Evolutionary conservation across 441 rosid species (phyloP).

Genomic region (Pelargonium myrrhifolium): DNA sequence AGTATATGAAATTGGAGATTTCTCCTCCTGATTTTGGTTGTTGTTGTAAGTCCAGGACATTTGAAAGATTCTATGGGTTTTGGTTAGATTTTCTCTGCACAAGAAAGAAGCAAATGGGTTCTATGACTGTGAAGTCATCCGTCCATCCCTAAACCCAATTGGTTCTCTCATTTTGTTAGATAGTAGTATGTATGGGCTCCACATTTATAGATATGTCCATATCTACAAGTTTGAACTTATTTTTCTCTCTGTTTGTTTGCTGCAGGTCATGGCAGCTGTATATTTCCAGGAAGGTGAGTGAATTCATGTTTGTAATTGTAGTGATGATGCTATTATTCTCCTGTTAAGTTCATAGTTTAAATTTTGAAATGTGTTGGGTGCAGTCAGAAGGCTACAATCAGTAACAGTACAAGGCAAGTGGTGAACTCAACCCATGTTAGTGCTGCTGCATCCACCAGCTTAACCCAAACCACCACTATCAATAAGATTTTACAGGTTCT

Average conservation of each 20-base stretch:
- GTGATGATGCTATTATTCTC: background rate
- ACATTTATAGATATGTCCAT: too few relatives aligned
- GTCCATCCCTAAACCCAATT: too few relatives aligned
- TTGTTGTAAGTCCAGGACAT: too few relatives aligned
- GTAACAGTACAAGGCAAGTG: conserved; percentile 50
- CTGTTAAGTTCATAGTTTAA: conserved; percentile 3
- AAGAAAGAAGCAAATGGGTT: too few relatives aligned
- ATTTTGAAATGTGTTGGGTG: conserved; percentile 13
- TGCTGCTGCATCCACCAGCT: conserved; percentile 37
- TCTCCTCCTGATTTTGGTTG: too few relatives aligned
- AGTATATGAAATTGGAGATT: too few relatives aligned
- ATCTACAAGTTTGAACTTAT: background rate
- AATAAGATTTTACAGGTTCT: conserved; percentile 13
- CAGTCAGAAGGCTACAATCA: conserved; percentile 80
- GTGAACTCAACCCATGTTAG: conserved; percentile 49
- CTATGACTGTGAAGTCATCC: too few relatives aligned
- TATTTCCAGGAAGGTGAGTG: conserved; percentile 89
- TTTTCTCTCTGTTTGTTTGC: conserved; percentile 15
- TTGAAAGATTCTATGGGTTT: too few relatives aligned
- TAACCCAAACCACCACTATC: background rate
- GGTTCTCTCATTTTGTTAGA: too few relatives aligned
- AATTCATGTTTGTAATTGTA: background rate
- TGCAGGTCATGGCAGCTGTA: conserved; percentile 93
- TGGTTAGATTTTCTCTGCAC: too few relatives aligned
- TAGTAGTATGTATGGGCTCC: background rate